Base-by-base conservation (phyloP, 441 rosid genomes). In the Eugenia klotzschiana region DNA sequence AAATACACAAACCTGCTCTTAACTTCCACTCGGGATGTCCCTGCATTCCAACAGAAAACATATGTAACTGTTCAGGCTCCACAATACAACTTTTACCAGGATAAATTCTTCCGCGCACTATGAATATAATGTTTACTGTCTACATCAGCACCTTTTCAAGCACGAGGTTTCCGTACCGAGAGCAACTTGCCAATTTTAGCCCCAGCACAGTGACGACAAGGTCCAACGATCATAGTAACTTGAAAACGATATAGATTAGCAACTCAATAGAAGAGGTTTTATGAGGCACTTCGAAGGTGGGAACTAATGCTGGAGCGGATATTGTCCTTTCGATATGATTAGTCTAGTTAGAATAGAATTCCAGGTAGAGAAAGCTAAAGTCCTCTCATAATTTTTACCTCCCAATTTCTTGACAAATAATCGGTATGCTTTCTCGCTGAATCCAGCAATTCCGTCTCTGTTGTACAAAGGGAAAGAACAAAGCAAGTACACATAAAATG, bases 371-470 rank as follows among this genome's bases (percentile, higher is more conserved):
- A 50, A 51, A 16, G 22, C 51, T 25, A 40, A 40, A 5, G 41
- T 46, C 50, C 14, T 11, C 14, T 46, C 3, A 9, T 10, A 46
- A 46, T 10, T 10, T 46, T 46, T 11, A 46, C 14, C 50, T 46
- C 50, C 50, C 51, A 49, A 49, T 14, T 49, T 49, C 8, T 40
- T 40, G 43, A 2, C 43, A 40, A 0, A 88, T 87, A 92, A 88
- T 95, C 98, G 3, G 79, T 93, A 94, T 50, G 98, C 98, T 91
- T 93, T 95, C 92, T 95, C 97, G 79, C 96, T 96, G 92, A 98
- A 95, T 85, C 99, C 98, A 80, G 98, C 94, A 88, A 94, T 95
- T 87, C 95, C 98, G 85, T 96, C 98, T 86, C 98, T 94, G 84
- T 33, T 33, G 25, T 18, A 2, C 25, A 22, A 84, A 82, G 51